Base-by-base conservation (phyloP, 148 eudicot species). In the Linanthus parryae region DNA sequence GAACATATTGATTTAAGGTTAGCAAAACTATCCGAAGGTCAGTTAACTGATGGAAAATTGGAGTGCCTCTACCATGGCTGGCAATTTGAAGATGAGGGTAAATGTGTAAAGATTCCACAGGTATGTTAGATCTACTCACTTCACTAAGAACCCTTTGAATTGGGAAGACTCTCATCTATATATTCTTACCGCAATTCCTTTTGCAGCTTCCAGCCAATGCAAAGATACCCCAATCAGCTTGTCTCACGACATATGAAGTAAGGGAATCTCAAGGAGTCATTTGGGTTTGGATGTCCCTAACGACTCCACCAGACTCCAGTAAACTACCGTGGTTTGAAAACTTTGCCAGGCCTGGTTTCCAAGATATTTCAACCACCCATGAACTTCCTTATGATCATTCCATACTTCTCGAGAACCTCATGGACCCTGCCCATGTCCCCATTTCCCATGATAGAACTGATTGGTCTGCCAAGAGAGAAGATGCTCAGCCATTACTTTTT, bases 1-100 rank as follows among this genome's bases (percentile, higher is more conserved):
- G n/a, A n/a, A n/a, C n/a, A n/a, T n/a, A n/a, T 47, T 62, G 22
- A 41, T 67, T 26, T 35, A 86, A 91, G 98, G 83, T 59, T 92
- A 59, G 99, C 99, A 52, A 92, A 92, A 63, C 99, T 92, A 40
- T 92, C 98, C 0, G 98, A 92, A 69, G 98, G 98, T 1, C 98
- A 92, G 44, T 27, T 87, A 48, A 62, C 79, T 27, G 98, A 92
- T 59, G 98, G 98, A 46, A 79, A 73, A 44, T 84, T 92, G 24
- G 99, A 92, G 71, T 92, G 99, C 61, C 73, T 92, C 54, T 92
- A 92, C 67, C 99, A 92, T 53, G 99, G 99, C 57, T 92, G 99
- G 99, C 99, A 92, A 64, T 92, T 92, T 46, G 91, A 92, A 73
- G 99, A 95, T 2, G 78, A 73, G 44, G 99, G 99, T 5, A 77